Percentiles rank a stretch among this genome's conserved stretches.
phyloP scores from a whole-genome alignment of 2,329 filamentous ascomycete genomes.

The Fusarium annulatum region DNA sequence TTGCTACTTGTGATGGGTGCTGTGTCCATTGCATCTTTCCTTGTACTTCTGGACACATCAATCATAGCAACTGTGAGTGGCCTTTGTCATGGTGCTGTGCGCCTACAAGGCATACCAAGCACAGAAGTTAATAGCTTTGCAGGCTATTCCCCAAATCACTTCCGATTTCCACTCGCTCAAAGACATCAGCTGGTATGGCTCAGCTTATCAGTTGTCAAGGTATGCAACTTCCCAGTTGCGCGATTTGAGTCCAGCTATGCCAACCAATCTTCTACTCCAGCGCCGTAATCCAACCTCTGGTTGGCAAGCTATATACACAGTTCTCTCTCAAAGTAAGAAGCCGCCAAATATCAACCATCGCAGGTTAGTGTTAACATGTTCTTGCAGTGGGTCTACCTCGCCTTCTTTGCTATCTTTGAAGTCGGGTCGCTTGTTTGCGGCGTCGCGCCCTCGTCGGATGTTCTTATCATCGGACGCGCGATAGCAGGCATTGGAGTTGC shows the following conservation, averaged over 20 bases:
- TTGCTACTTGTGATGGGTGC: not conserved
- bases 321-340: not conserved
- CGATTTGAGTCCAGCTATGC: not conserved
- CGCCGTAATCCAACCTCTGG: not conserved
- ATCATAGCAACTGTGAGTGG: not conserved
- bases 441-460: not conserved
- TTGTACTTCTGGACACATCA: not conserved
- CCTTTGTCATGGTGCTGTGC: not conserved
- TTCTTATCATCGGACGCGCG: not conserved
- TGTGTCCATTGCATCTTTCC: not conserved
- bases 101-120: not conserved
- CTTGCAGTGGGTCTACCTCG: accelerated
- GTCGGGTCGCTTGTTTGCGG: not conserved
- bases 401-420: not conserved
- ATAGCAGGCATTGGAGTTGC: not conserved
- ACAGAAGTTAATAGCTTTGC: not conserved
- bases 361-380: accelerated
- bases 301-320: not conserved
- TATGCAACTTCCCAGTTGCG: not conserved
- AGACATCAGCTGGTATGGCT: not conserved
- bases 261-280: not conserved
- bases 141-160: not conserved
- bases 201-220: not conserved
- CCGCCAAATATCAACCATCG: not conserved
- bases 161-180: not conserved